Evolutionary conservation across 495 filamentous ascomycete species (phyloP).

Genomic region (Lasiosphaeria ovina): DNA sequence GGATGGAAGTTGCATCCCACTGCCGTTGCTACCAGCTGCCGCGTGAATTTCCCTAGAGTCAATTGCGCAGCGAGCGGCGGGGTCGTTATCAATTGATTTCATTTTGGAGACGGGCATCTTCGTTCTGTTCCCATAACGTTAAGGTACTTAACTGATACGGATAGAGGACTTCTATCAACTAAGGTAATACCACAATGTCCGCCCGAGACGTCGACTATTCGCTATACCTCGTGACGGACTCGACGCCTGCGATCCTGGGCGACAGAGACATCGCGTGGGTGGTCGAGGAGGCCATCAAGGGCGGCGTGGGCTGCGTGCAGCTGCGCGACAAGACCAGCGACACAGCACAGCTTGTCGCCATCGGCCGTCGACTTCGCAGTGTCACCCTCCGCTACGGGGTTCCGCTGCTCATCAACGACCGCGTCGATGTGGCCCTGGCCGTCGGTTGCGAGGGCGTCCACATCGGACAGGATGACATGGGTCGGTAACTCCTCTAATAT

Average conservation of each 20-base stretch:
- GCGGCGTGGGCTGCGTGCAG: conserved; percentile 86
- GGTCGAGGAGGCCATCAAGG: conserved; percentile 72
- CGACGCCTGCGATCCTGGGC: conserved; percentile 74
- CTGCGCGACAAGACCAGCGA: conserved; percentile 85
- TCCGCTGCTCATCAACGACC: conserved; percentile 91
- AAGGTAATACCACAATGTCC: too few species aligned
- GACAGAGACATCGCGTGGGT: conserved; percentile 66
- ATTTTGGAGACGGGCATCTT: too few species aligned
- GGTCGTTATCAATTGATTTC: too few species aligned
- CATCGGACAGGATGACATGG: conserved; percentile 91
- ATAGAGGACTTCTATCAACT: too few species aligned
- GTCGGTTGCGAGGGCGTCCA: conserved; percentile 88
- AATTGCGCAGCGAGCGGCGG: too few species aligned
- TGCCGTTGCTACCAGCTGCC: too few species aligned
- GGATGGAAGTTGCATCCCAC: too few species aligned
- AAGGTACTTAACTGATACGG: too few species aligned
- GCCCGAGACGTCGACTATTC: conserved; percentile 45
- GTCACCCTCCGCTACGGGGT: conserved; percentile 66
- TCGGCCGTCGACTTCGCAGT: conserved; percentile 65
- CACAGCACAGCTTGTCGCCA: conserved; percentile 68
- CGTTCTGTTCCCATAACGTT: too few species aligned
- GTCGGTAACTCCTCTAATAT: conserved; percentile 42
- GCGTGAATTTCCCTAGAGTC: too few species aligned
- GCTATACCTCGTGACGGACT: conserved; percentile 91
- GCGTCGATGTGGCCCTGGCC: conserved; percentile 87